A percentile compares a stretch with the other conserved stretches of the same genome.
These are phyloP conservation scores for Psilocybe subaeruginosa DNA, from an alignment of 768 basidiomycete genomes.

Conservation along the genomic window DNA sequence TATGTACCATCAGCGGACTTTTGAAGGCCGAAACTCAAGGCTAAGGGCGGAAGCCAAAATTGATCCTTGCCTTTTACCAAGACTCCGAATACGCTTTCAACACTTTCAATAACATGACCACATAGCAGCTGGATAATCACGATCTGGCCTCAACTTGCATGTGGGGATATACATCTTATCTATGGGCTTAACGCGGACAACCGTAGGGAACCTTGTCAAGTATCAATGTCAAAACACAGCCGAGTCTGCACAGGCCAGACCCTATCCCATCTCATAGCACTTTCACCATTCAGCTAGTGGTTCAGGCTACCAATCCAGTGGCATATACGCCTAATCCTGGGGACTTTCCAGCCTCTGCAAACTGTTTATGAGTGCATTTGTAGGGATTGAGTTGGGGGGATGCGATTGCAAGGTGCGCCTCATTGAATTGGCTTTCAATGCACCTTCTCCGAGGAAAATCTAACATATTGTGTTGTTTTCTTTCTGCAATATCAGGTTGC, in stretches of 20 bases:
- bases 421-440: no score
- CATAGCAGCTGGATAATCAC: no score
- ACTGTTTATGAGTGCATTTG: not conserved
- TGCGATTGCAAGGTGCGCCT: not conserved
- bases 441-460: no score
- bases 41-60: not conserved
- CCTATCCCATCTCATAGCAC: not conserved
- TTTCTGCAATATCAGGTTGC: not conserved
- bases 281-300: not conserved
- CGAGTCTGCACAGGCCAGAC: not conserved
- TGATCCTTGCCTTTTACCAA: not conserved
- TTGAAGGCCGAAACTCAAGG: no score
- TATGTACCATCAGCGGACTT: no score
- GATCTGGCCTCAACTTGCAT: not conserved
- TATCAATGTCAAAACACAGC: no score
- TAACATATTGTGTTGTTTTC: no score
- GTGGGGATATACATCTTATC: not conserved
- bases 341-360: not conserved
- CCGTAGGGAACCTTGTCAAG: no score
- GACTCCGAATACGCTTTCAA: not conserved
- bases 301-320: no score
- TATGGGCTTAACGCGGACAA: no score
- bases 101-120: no score
- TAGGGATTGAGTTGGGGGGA: slow-evolving; percentile 7
- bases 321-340: no score